A percentile compares a stretch with the other conserved stretches of the same genome.
Conservation (phyloP, 306 rosid genomes). For the Malus fusca region DNA sequence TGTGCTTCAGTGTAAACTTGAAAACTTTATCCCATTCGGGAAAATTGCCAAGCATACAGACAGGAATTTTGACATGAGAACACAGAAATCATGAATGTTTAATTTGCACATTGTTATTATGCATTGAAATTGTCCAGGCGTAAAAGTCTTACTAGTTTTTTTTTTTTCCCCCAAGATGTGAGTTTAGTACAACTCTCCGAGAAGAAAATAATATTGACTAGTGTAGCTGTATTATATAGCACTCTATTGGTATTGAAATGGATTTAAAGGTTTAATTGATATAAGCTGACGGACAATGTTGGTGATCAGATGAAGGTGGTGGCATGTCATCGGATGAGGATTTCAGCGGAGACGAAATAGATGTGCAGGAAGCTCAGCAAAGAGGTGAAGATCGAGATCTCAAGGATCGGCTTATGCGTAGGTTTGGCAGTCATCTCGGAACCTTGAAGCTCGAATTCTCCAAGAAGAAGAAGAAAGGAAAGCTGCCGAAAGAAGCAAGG, state of each 20-base stretch:
- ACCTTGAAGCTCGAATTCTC: conserved; percentile 75
- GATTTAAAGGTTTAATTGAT: background rate
- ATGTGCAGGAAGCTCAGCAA: conserved; percentile 44
- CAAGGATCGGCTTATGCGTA: conserved; percentile 69
- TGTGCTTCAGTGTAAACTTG: background rate
- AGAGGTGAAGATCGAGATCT: conserved; percentile 67
- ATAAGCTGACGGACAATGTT: background rate
- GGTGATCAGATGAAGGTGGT: conserved; percentile 54
- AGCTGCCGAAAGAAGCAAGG: conserved; percentile 92
- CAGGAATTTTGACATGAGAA: background rate
- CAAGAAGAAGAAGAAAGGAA: conserved; percentile 88
- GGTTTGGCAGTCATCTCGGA: conserved; percentile 79
- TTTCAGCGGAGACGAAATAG: conserved; percentile 58
- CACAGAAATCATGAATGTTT: too few species aligned
- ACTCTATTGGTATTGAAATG: background rate
- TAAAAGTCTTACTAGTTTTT: background rate
- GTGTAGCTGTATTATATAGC: background rate
- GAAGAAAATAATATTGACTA: background rate
- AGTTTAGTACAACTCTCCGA: too few species aligned
- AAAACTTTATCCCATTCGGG: background rate
- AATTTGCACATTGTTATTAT: background rate
- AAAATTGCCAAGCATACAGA: background rate
- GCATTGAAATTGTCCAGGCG: background rate
- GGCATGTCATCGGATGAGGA: conserved; percentile 76
- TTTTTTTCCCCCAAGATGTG: too few species aligned